Conservation (phyloP, 257 asterid species). For the Ballota nigra region DNA sequence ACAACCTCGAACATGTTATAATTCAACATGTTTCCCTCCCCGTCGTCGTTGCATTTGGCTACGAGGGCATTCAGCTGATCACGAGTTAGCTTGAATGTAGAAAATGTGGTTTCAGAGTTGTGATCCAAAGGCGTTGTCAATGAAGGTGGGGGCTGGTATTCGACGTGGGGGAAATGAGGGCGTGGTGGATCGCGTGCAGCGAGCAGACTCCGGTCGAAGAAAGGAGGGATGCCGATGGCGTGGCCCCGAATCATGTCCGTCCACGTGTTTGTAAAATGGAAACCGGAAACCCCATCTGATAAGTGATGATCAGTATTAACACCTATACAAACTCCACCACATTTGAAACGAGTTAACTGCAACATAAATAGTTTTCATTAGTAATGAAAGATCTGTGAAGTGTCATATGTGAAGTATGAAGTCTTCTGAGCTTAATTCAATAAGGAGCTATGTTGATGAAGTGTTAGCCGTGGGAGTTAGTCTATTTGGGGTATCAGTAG, state of each 20-base stretch:
- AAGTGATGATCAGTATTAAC: constrained; percentile 57
- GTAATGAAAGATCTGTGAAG: too few species aligned
- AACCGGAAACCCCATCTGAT: constrained; percentile 63
- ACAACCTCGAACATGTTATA: not conserved
- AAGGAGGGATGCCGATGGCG: constrained; percentile 40
- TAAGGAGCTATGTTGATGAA: too few species aligned
- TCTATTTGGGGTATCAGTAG: too few species aligned
- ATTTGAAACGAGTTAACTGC: constrained; percentile 73
- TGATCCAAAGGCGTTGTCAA: not conserved
- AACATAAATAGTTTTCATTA: too few species aligned
- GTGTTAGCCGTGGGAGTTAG: too few species aligned
- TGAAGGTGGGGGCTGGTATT: too few species aligned
- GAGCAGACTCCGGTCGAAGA: constrained; percentile 59
- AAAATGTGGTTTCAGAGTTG: not conserved
- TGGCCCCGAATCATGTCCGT: constrained; percentile 56
- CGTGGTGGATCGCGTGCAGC: constrained; percentile 59
- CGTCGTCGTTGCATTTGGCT: constrained; percentile 41
- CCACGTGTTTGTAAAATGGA: constrained; percentile 71
- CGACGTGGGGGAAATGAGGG: constrained; percentile 51
- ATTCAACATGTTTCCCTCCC: constrained; percentile 8
- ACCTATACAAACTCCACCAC: constrained; percentile 80
- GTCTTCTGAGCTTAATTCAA: too few species aligned
- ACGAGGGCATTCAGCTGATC: constrained; percentile 56
- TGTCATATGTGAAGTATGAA: too few species aligned
- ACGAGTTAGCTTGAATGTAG: constrained; percentile 46